Percentiles rank a stretch among this genome's conserved stretches.
These are phyloP conservation scores for Fusarium luffae DNA, from an alignment of 2,329 filamentous ascomycete species.

Conservation along the genomic window DNA sequence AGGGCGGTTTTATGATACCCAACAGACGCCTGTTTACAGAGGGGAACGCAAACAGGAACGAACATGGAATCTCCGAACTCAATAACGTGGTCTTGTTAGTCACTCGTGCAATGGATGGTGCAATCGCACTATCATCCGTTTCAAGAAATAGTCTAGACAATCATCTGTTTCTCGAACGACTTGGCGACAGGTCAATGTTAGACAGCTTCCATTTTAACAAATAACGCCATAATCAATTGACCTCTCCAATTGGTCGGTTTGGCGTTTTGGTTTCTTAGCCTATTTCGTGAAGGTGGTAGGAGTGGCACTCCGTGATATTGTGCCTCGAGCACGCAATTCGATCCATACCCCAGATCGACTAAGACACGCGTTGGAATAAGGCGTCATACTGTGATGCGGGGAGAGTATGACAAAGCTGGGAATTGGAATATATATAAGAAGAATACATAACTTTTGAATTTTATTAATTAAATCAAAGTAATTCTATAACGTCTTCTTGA, in stretches of 20 bases:
- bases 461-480: neutral
- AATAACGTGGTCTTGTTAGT: neutral
- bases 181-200: neutral
- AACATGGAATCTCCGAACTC: neutral
- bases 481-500: neutral
- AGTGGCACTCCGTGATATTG: conserved; percentile 45
- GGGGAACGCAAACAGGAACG: neutral
- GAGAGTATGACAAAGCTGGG: conserved; percentile 16
- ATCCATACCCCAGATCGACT: conserved; percentile 9
- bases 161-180: neutral
- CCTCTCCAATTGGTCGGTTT: conserved; percentile 11
- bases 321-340: conserved; percentile 44
- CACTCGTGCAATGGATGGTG: conserved; percentile 8
- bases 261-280: conserved; percentile 1
- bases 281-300: conserved; percentile 24
- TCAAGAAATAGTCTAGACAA: conserved; percentile 22
- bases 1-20: neutral
- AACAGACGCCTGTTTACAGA: neutral
- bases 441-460: neutral
- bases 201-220: neutral
- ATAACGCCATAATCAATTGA: conserved; percentile 31
- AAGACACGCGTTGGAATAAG: conserved; percentile 25
- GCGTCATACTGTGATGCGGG: conserved; percentile 41
- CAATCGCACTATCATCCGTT: conserved; percentile 15
- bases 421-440: conserved; percentile 14